Percentiles rank a stretch among this genome's conserved stretches.
Conservation (phyloP, 148 eudicot genomes). For the Amaranthus cruentus region DNA sequence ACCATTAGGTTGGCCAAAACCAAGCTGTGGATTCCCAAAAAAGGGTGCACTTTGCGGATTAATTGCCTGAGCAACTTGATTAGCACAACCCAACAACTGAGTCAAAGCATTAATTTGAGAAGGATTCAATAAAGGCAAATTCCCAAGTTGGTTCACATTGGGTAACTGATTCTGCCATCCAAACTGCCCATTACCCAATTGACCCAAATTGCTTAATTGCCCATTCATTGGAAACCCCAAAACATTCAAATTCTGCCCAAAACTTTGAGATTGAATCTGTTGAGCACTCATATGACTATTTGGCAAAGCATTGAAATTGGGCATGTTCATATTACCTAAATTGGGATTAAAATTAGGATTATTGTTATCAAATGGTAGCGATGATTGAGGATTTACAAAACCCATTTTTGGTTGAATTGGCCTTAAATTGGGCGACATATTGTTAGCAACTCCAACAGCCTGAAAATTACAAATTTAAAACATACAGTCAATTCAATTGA, state of each 20-base stretch:
- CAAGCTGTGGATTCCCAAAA: slow-evolving; percentile 37
- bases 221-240: slow-evolving; percentile 23
- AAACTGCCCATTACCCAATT: slow-evolving; percentile 31
- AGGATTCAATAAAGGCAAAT: slow-evolving; percentile 23
- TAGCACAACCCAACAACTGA: slow-evolving; percentile 33
- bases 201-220: slow-evolving; percentile 25
- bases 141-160: slow-evolving; percentile 28
- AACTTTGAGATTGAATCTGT: slow-evolving; percentile 24
- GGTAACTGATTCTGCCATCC: slow-evolving; percentile 37
- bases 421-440: slow-evolving; percentile 28
- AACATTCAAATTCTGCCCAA: slow-evolving; percentile 24
- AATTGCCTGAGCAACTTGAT: slow-evolving; percentile 43
- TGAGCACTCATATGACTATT: slow-evolving; percentile 22
- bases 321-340: slow-evolving; percentile 25
- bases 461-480: slow-evolving; percentile 9
- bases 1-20: slow-evolving; percentile 31
- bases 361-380: slow-evolving; percentile 19
- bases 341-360: slow-evolving; percentile 9
- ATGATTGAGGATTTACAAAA: slow-evolving; percentile 29
- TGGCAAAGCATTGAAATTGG: slow-evolving; percentile 26
- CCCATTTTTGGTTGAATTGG: slow-evolving; percentile 33
- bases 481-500: not conserved
- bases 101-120: slow-evolving; percentile 35
- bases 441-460: slow-evolving; percentile 21
- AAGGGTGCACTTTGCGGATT: slow-evolving; percentile 38